Base-by-base conservation (phyloP, 1,284 basidiomycete genomes). In the Puccinia sorghi region DNA sequence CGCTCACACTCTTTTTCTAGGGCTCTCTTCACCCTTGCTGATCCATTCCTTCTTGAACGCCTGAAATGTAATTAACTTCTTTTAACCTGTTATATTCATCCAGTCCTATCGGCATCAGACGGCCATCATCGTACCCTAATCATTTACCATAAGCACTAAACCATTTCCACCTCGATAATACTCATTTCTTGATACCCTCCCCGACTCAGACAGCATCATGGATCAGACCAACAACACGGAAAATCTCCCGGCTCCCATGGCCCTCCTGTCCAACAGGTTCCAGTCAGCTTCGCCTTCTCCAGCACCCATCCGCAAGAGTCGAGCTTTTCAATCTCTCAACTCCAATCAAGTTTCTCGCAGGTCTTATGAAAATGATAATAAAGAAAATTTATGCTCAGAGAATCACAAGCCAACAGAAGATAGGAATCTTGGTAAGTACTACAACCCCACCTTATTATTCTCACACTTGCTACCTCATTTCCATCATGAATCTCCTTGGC, bases 281-380 rank as follows among this genome's bases (percentile, higher is more conserved):
- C 56, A 41, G 39, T 72, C 71, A 22, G 25, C 57, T 59, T 72
- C 71, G n/a, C 71, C 71, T 7, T 72, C 71, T 9, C 71, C 71
- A 46, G 56, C 32, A 9, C 54, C 71, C 37, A 72, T 72, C 46
- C 71, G 71, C 39, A 72, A 61, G 56, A 57, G 50, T 32, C 71
- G 71, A 59, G 56, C 71, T 27, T 72, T 72, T 7, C 71, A 72
- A 61, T 5, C 9, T 57, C 71, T 72, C 32, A 57, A 43, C 41
- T 43, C 57, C 12, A 72, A 72, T 46, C 71, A 72, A 72, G 17
- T 48, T 61, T 57, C 56, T 22, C 71, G 57, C 11, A 57, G 56
- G 25, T 6, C 71, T 5, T 39, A 20, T 22, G 71, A 6, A 57
- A 43, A 61, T 61, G 54, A 72, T 7, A 57, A 71, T 39, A 72